A percentile compares a stretch with the other conserved stretches of the same genome.
Evolutionary conservation across 2,329 filamentous ascomycete genomes (phyloP).

Genomic region (Aspergillus alliaceus): DNA sequence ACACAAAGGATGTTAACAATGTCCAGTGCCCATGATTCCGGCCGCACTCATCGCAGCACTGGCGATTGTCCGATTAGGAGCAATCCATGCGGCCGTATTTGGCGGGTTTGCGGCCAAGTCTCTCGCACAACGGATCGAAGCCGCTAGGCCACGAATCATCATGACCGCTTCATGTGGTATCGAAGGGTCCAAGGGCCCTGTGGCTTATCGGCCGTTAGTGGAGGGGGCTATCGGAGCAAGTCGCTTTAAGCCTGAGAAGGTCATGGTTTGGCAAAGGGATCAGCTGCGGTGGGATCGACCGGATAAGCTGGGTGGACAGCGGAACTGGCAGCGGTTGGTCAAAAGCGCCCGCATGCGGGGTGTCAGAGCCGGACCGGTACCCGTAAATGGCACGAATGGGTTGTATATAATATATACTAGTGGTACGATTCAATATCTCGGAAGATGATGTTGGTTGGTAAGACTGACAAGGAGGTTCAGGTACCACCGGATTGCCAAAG

Average conservation of each 20-base stretch:
- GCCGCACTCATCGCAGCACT: conserved; percentile 83
- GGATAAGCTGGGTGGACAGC: conserved; percentile 65
- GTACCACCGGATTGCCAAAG: conserved; percentile 80
- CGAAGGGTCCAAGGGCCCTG: conserved; percentile 77
- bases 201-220: conserved; percentile 75
- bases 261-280: conserved; percentile 82
- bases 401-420: conserved; percentile 93
- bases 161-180: conserved; percentile 92
- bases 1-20: not conserved
- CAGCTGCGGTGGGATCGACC: conserved; percentile 72
- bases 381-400: conserved; percentile 73
- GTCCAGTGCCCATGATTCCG: conserved; percentile 91
- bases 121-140: conserved; percentile 84
- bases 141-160: conserved; percentile 71
- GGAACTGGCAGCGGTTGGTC: conserved; percentile 76
- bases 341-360: conserved; percentile 68
- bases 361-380: conserved; percentile 70
- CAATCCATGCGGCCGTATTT: conserved; percentile 89
- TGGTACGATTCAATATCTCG: conserved; percentile 34
- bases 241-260: conserved; percentile 68
- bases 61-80: conserved; percentile 76
- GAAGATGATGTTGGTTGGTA: conserved; percentile 9
- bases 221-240: conserved; percentile 69
- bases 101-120: conserved; percentile 83
- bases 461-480: conserved; percentile 28